Evolutionary conservation across 2,329 filamentous ascomycete species (phyloP).

Genomic region (Tricladium varicosporioides): DNA sequence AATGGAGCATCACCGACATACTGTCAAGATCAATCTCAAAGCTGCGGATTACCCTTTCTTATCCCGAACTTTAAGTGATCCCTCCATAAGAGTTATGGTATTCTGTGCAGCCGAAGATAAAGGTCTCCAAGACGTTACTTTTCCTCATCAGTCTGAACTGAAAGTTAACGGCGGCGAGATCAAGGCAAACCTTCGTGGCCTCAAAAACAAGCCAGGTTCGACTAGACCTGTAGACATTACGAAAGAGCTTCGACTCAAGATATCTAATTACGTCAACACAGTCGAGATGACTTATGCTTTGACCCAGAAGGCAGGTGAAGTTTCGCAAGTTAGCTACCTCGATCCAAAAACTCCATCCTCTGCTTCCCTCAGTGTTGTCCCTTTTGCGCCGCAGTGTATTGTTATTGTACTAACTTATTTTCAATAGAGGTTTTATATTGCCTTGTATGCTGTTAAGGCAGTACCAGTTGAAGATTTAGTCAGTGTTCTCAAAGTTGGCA

Average conservation of each 20-base stretch:
- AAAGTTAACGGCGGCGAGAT: slow-evolving; percentile 86
- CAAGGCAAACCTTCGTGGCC: slow-evolving; percentile 86
- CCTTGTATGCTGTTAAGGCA: slow-evolving; percentile 72
- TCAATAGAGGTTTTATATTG: slow-evolving; percentile 67
- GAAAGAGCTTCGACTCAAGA: slow-evolving; percentile 65
- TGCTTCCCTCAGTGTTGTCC: slow-evolving; percentile 10
- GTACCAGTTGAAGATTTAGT: slow-evolving; percentile 72
- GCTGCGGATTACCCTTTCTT: slow-evolving; percentile 45
- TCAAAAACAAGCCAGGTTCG: slow-evolving; percentile 95
- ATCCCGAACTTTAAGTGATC: slow-evolving; percentile 23
- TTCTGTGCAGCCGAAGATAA: slow-evolving; percentile 71
- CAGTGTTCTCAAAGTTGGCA: slow-evolving; percentile 60
- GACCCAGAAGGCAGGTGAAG: slow-evolving; percentile 71
- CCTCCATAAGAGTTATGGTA: slow-evolving; percentile 66
- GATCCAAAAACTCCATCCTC: slow-evolving; percentile 14
- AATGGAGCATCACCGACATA: slow-evolving; percentile 39
- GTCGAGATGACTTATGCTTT: slow-evolving; percentile 89
- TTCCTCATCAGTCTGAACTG: slow-evolving; percentile 89
- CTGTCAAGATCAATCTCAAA: slow-evolving; percentile 56
- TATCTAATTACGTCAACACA: slow-evolving; percentile 68
- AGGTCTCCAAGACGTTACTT: slow-evolving; percentile 73
- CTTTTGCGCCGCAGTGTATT: slow-evolving; percentile 17
- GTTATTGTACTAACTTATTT: slow-evolving; percentile 19
- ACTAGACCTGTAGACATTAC: slow-evolving; percentile 94
- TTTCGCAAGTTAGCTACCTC: slow-evolving; percentile 25